Evolutionary conservation across 495 filamentous ascomycete species (phyloP), one percentile per base, ranked within the genome.

Genomic region (Penicillium paradoxum): DNA sequence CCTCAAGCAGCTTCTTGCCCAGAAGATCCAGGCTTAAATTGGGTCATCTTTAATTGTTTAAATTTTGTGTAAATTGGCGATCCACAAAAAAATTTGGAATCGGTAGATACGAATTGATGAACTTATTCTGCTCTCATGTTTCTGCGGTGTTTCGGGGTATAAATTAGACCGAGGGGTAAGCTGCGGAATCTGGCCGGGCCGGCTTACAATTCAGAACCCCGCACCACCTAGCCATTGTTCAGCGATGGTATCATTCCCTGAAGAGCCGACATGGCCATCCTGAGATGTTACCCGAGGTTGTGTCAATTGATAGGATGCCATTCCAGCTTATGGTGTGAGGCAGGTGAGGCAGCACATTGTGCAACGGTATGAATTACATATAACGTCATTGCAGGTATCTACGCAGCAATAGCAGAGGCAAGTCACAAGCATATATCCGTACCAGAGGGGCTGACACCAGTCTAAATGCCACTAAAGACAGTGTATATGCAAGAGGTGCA

Each of bases 1-100:
- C 46, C 86, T 99, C 54, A 97, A 97, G 85, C 82, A 83, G 50
- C 91, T 95, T 60, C 81, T 99, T 66, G 83, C 83, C 81, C 71
- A 82, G 69, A 97, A 96, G 86, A 82, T 97, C 64, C 66, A 80
- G 73, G 73, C 73, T 56, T 76, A 75, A 49, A 64, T 63, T 54
- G 41, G 32, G 42, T 42, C 55, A 36, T 60, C 56, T 56, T 62
- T 58, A 49, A 22, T 41, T 57, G 48, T 49, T 59, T 45, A 45
- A 43, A 34, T 55, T 66, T 48, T 64, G 44, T 66, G 55, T 64
- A 62, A 61, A 64, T 68, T 65, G 57, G 62, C 62, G 59, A 65
- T 58, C 55, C 53, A 56, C 46, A 27, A 27, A 27, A 57, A 67
- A 63, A 53, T 43, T 48, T 58, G 59, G 59, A 67, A 60, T 65